Percentiles rank a stretch among this genome's conserved stretches.
Evolutionary conservation across 805 yeast genomes (phyloP).

Genomic region (Starmerella gropengiesseri): DNA sequence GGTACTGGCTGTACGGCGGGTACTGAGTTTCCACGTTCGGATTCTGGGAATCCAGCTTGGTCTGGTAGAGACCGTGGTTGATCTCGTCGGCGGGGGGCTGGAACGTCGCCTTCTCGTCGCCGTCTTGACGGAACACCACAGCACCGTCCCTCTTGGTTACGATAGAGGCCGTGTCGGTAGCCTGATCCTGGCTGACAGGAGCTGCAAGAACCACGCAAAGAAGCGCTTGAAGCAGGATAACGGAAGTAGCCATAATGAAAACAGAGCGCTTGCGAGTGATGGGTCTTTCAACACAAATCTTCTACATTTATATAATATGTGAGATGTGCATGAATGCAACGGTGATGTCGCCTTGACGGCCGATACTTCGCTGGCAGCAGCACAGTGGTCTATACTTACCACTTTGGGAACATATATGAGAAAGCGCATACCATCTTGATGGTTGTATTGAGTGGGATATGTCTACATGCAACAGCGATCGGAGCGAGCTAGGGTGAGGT

Average conservation of each 20-base stretch:
- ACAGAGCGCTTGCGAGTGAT: not conserved
- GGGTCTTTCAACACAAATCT: not conserved
- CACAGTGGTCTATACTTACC: no score
- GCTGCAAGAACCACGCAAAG: constrained; percentile 19
- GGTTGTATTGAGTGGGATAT: no score
- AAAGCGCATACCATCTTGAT: no score
- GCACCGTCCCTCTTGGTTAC: constrained; percentile 16
- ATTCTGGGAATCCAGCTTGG: not conserved
- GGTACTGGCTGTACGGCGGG: not conserved
- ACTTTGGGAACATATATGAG: no score
- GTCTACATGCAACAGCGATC: no score
- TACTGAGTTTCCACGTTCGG: constrained; percentile 1
- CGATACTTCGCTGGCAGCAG: no score
- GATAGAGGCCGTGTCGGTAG: constrained; percentile 8
- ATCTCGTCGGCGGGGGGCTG: constrained; percentile 4
- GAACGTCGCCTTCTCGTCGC: constrained; percentile 4
- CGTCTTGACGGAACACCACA: constrained; percentile 11
- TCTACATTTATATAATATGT: not conserved
- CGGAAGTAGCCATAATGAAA: constrained; percentile 8
- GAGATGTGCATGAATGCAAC: no score
- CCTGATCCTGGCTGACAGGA: constrained; percentile 9
- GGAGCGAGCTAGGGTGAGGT: no score
- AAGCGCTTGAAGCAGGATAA: constrained; percentile 17
- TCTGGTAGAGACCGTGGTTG: constrained; percentile 9
- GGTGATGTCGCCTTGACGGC: no score